A percentile compares a stretch with the other conserved stretches of the same genome.
These are phyloP conservation scores for Chlorella vulgaris DNA, from an alignment of 139 green algal genomes.

Conservation along the genomic window DNA sequence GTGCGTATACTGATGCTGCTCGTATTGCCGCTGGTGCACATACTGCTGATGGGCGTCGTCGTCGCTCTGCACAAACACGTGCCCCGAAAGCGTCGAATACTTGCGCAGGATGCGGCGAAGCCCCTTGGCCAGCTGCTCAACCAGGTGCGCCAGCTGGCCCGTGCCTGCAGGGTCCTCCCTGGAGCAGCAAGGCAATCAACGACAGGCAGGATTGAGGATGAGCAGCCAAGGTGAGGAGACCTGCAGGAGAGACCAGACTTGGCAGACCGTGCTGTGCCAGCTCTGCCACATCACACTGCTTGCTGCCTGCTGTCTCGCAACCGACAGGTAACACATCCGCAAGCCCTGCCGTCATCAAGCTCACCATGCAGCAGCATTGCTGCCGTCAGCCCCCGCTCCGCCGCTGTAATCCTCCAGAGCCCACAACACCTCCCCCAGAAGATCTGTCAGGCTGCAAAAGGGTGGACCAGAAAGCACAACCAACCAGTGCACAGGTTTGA, in stretches of 20 bases:
- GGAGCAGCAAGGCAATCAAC: neutral
- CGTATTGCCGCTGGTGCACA: neutral
- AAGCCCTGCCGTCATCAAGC: neutral
- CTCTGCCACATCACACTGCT: neutral
- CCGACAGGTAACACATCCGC: neutral
- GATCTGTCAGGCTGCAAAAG: conserved; percentile 18
- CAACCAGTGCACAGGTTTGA: too few species aligned
- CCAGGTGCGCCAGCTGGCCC: conserved; percentile 19
- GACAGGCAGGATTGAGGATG: too few species aligned
- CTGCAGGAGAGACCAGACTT: too few species aligned
- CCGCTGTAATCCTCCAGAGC: conserved; percentile 34
- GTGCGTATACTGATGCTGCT: neutral
- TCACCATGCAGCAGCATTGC: neutral
- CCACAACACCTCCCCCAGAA: conserved; percentile 28
- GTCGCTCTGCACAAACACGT: neutral
- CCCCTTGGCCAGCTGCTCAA: conserved; percentile 17
- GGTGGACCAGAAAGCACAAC: neutral
- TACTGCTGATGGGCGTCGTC: neutral
- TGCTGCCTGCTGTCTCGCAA: neutral
- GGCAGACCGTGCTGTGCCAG: too few species aligned
- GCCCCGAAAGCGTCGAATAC: conserved; percentile 11
- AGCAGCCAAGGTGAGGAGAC: too few species aligned
- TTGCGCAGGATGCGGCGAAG: conserved; percentile 27
- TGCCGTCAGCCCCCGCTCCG: too few species aligned
- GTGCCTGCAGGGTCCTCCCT: neutral